These are phyloP conservation scores for Chlorella sp. DNA, from an alignment of 139 green algal genomes.

Conservation along the genomic window DNA sequence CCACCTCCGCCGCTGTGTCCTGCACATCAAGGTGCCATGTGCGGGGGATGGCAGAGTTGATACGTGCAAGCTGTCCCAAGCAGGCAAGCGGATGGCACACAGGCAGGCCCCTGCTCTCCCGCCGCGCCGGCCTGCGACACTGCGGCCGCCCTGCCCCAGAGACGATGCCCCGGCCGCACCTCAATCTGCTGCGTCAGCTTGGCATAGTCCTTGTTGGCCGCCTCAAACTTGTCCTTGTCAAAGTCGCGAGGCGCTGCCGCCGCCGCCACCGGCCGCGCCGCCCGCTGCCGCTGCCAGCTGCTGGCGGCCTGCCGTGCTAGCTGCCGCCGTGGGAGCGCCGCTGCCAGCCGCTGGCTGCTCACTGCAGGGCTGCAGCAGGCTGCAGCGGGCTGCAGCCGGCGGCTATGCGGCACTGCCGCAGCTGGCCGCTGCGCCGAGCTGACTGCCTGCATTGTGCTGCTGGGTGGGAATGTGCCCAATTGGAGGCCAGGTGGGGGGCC, in stretches of 20 bases:
- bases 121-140: too few relatives aligned
- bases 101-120: too few relatives aligned
- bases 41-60: too few relatives aligned
- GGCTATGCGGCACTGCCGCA: not conserved
- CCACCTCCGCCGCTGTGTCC: slow-evolving; percentile 54
- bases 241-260: not conserved
- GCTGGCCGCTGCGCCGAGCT: not conserved
- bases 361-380: not conserved
- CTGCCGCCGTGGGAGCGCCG: not conserved
- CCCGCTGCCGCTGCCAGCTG: not conserved
- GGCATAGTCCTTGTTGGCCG: slow-evolving; percentile 29
- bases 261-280: not conserved
- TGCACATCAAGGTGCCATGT: too few relatives aligned
- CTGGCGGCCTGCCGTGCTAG: not conserved
- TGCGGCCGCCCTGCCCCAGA: too few relatives aligned
- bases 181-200: slow-evolving; percentile 35
- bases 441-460: not conserved
- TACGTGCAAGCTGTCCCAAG: too few relatives aligned
- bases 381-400: not conserved
- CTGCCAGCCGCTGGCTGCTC: not conserved
- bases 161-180: too few relatives aligned
- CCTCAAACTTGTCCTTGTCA: slow-evolving; percentile 18
- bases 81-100: too few relatives aligned
- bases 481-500: too few relatives aligned
- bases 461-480: too few relatives aligned